Conservation (phyloP, 2,329 filamentous ascomycete genomes). For the Microdochium nivale region DNA sequence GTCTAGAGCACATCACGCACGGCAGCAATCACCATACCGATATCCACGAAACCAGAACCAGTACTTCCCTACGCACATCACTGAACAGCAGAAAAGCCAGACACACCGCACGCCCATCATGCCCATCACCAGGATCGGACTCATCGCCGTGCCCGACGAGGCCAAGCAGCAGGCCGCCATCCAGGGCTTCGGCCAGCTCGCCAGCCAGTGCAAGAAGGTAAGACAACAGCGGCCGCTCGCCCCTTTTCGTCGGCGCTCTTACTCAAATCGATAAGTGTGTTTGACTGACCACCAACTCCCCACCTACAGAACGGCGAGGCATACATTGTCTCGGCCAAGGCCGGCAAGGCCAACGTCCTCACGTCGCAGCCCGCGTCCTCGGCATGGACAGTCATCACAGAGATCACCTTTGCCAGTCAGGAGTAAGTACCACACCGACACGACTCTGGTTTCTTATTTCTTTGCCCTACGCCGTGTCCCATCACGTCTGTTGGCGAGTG, state of each 20-base stretch:
- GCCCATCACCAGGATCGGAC: neutral
- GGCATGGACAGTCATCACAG: neutral
- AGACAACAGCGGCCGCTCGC: neutral
- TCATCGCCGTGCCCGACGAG: neutral
- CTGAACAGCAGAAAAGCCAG: no score
- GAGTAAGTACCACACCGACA: no score
- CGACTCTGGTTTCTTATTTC: neutral
- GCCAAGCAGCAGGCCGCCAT: constrained; percentile 1
- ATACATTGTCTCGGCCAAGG: neutral
- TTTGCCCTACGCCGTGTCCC: neutral
- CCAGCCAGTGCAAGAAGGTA: neutral
- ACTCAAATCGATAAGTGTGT: neutral
- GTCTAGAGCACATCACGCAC: no score
- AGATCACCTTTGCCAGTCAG: neutral
- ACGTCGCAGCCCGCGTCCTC: neutral
- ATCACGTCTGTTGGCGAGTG: no score
- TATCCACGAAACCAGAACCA: no score
- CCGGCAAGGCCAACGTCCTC: neutral
- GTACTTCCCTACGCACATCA: no score
- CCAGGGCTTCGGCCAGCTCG: neutral
- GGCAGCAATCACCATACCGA: no score
- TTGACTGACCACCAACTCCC: no score
- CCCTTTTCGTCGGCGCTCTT: no score
- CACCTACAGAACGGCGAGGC: neutral
- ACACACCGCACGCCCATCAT: neutral